Percentiles rank a stretch among this genome's conserved stretches.
These are phyloP conservation scores for Candida germanica DNA, from an alignment of 805 yeast genomes.

Conservation along the genomic window DNA sequence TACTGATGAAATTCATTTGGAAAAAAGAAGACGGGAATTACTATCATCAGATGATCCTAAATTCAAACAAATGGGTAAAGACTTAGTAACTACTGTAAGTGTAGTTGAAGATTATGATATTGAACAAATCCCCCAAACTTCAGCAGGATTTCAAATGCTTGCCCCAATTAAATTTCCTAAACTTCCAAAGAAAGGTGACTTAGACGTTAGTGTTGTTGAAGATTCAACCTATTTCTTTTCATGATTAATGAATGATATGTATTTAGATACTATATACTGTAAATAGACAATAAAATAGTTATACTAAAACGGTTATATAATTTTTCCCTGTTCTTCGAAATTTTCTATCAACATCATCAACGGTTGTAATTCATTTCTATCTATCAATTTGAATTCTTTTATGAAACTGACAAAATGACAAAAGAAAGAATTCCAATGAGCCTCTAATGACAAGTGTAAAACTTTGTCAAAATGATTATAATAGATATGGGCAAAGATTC, in stretches of 20 bases:
- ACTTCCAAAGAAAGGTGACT: slow-evolving; percentile 77
- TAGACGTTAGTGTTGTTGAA: slow-evolving; percentile 71
- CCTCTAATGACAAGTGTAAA: slow-evolving; percentile 88
- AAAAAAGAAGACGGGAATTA: slow-evolving; percentile 57
- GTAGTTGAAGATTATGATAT: slow-evolving; percentile 39
- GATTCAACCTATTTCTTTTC: slow-evolving; percentile 80
- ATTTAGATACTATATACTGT: slow-evolving; percentile 1
- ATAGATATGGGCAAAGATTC: slow-evolving; percentile 93
- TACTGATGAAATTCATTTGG: slow-evolving; percentile 72
- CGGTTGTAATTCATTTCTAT: slow-evolving; percentile 76
- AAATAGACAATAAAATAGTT: slow-evolving; percentile 2
- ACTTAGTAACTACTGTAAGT: slow-evolving; percentile 69
- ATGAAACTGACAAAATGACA: slow-evolving; percentile 89
- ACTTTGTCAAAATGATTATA: slow-evolving; percentile 92
- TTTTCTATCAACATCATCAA: slow-evolving; percentile 70
- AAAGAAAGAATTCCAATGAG: slow-evolving; percentile 97
- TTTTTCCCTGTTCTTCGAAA: slow-evolving; percentile 84
- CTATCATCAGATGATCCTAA: slow-evolving; percentile 51
- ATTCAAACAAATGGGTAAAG: slow-evolving; percentile 46
- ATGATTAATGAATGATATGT: slow-evolving; percentile 14
- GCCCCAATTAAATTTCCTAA: slow-evolving; percentile 70
- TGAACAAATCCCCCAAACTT: slow-evolving; percentile 8
- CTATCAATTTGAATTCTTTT: slow-evolving; percentile 79
- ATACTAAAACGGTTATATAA: slow-evolving; percentile 32
- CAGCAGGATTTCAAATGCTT: slow-evolving; percentile 43